Base-by-base conservation (phyloP, 164 flowering plant genomes). In the Cinnamomum chago region DNA sequence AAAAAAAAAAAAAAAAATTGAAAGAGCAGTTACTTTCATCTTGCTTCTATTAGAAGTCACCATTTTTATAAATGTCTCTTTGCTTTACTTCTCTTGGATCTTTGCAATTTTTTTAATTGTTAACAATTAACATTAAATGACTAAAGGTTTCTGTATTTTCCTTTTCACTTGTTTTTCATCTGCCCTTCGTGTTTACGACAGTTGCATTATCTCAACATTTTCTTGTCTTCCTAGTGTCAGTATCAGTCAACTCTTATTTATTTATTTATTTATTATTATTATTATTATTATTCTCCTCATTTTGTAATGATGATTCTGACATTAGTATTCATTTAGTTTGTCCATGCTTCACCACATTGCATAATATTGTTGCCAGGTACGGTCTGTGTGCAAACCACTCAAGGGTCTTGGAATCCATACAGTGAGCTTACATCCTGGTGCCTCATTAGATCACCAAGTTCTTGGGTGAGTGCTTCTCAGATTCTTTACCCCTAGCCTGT, bases 341-440 rank as follows among this genome's bases (percentile, higher is more conserved):
- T 5, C 64, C 67, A 64, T 17, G 27, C 18, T 33, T 40, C 69
- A 23, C 33, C 11, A 18, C 51, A 50, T 18, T 7, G n/a, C 23
- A 5, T 58, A 58, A 4, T 58, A 64, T 24, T 64, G 22, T 66
- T 72, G 35, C 13, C 81, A 93, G 98, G 91, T 91, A 58, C 89
- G 96, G 3, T 70, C 86, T 27, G 78, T 92, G 25, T 93, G 96
- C 88, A 95, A 92, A 83, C 88, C 97, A 66, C 83, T 93, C 79
- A 92, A 93, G 80, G 87, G 82, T 70, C 81, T 80, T 58, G 99
- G 98, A 70, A 79, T 93, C 75, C 98, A 92, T 79, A 85, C 96
- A 70, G 97, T 95, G 81, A 90, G 92, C 80, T 76, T 95, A 73
- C 98, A 95, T 77, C 77, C 89, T 67, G 96, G 92, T 77, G 92